Evolutionary conservation across 1,284 basidiomycete genomes (phyloP).

Genomic region (Coniferiporia sulphurascens): DNA sequence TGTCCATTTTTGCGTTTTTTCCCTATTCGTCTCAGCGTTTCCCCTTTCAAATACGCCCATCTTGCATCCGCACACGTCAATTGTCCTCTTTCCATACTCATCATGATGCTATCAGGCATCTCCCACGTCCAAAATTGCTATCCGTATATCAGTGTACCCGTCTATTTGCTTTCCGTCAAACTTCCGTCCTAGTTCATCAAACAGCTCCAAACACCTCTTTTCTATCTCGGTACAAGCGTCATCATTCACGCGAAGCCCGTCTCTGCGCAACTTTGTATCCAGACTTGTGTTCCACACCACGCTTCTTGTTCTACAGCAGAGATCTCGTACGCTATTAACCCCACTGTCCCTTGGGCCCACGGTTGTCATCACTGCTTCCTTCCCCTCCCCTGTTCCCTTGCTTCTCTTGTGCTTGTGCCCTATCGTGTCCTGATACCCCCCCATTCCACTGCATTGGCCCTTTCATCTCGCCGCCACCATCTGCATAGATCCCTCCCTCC

Average conservation of each 20-base stretch:
- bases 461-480: too few relatives aligned
- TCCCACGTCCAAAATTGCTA: conserved; percentile 1
- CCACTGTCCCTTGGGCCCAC: too few relatives aligned
- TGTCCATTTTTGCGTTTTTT: background rate
- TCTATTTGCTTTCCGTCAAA: background rate
- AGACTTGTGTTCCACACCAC: too few relatives aligned
- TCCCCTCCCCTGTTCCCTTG: too few relatives aligned
- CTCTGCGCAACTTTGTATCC: too few relatives aligned
- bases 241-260: background rate
- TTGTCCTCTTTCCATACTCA: background rate
- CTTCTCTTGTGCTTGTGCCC: too few relatives aligned
- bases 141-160: background rate
- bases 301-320: too few relatives aligned
- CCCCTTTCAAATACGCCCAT: background rate
- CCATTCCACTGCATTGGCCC: too few relatives aligned
- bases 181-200: background rate
- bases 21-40: background rate
- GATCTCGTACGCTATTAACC: too few relatives aligned
- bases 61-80: conserved; percentile 3
- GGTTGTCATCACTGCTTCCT: too few relatives aligned
- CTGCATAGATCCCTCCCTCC: too few relatives aligned
- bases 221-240: background rate
- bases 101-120: background rate
- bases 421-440: too few relatives aligned
- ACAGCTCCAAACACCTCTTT: background rate